Conservation (phyloP, 352 stramenopile genomes). For the Pythium guiyangense region DNA sequence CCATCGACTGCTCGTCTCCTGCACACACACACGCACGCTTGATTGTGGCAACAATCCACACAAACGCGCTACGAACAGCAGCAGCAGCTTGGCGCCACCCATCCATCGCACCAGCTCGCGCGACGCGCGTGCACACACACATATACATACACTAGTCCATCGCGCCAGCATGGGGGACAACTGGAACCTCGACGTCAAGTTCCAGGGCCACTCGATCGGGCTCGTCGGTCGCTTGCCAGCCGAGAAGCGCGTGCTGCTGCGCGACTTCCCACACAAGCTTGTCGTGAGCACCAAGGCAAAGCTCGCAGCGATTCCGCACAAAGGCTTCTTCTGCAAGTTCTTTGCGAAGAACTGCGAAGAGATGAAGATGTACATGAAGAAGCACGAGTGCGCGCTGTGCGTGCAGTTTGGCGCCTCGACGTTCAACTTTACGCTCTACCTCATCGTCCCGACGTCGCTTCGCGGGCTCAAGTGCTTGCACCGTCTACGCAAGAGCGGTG, state of each 20-base stretch:
- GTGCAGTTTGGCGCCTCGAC: conserved; percentile 77
- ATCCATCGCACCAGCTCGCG: not conserved
- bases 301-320: conserved; percentile 72
- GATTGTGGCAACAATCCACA: not conserved
- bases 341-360: conserved; percentile 80
- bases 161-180: conserved; percentile 49
- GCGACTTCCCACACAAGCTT: conserved; percentile 75
- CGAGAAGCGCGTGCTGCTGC: conserved; percentile 74
- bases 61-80: not conserved
- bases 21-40: too few species aligned
- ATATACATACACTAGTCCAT: not conserved
- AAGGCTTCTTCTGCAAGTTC: conserved; percentile 89
- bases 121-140: not conserved
- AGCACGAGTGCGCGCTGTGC: conserved; percentile 79
- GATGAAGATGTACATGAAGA: conserved; percentile 87
- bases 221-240: conserved; percentile 71
- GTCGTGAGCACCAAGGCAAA: conserved; percentile 76
- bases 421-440: conserved; percentile 84
- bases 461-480: conserved; percentile 76
- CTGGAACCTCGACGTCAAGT: conserved; percentile 84
- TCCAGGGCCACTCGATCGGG: conserved; percentile 66
- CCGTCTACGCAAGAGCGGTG: conserved; percentile 74
- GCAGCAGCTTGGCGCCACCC: not conserved
- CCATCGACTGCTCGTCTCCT: too few species aligned
- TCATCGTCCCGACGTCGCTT: conserved; percentile 62